Evolutionary conservation across 2,329 filamentous ascomycete species (phyloP), one percentile per base, ranked within the genome.

Genomic region (Lojkania enalia): DNA sequence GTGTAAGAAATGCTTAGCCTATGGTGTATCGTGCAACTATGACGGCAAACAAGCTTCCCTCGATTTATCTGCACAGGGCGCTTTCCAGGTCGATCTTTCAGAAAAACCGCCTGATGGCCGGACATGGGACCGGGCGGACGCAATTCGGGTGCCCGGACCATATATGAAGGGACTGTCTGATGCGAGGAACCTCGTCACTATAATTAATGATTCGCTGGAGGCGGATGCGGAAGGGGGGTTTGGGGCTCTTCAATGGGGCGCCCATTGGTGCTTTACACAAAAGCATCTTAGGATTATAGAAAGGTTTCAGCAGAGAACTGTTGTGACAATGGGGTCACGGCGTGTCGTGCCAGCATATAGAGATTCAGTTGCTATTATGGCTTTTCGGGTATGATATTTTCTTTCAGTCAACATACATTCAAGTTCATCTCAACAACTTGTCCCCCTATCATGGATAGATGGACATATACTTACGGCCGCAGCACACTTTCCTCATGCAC

Each of bases 401-500:
- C 52, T 30, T 14, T 12, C n/a, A 11, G 7, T 7, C 25, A 9
- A 9, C 9, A 27, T 27, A 27, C 25, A 7, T 27, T 7, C n/a
- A 27, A 27, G 7, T 27, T n/a, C 25, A 9, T 27, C 9, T 9
- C 7, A 27, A 27, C n/a, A 27, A 27, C 25, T 27, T n/a, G n/a
- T n/a, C n/a, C n/a, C n/a, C n/a, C n/a, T n/a, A n/a, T n/a, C n/a
- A n/a, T n/a, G n/a, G n/a, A n/a, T n/a, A n/a, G n/a, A n/a, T n/a
- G n/a, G 25, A 7, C 25, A 9, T n/a, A 27, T 27, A 27, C 25
- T 27, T 7, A 27, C 23, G 2, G 5, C 5, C 14, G 7, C 21
- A 77, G 76, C 66, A 79, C 37, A 71, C 76, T 0, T 82, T 78
- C 42, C 67, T 84, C 4, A 74, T 81, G 66, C 80, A 84, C 57